Evolutionary conservation across 225 moss, liverwort and hornwort species (phyloP), one percentile per base, ranked within the genome.

Genomic region (Anthoceros angustus): DNA sequence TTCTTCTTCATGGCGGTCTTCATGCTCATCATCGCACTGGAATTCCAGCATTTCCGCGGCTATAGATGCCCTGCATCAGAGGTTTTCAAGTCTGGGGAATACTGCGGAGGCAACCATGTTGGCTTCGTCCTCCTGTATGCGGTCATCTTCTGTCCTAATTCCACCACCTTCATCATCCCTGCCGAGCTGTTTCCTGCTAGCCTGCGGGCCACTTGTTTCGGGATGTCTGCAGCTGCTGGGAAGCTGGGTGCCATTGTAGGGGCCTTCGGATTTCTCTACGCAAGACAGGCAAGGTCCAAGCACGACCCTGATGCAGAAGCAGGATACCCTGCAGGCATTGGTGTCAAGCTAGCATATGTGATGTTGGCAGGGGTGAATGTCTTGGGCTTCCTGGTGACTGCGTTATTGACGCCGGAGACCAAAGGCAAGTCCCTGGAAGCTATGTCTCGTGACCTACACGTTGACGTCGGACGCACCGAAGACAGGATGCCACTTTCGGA

Each of bases 1-100:
- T 83, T 83, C 6, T 80, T 80, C 71, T 83, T 83, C 77, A 83
- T 83, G 83, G 77, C 83, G 0, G 77, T 83, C 5, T 83, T 83
- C 62, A 83, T 83, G 83, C 73, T 83, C 12, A 20, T 77, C 24
- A 69, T 83, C 0, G 43, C 73, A 23, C 77, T 83, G 0, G 79
- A 79, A 0, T 83, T 77, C 67, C 0, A 75, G 62, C 0, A 2
- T 0, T 71, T 83, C 5, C 43, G 4, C 9, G 0, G 0, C 0
- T 0, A 6, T 69, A 48, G 5, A 79, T 73, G 76, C 12, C 77
- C 79, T 61, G 0, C 70, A 32, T 1, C 32, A 32, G 32, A 32
- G 32, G 4, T 32, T 32, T 32, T 4, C 32, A 32, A 32, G 32
- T 32, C 32, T 32, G 32, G 32, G 43, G 2, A 4, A 0, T 71